Percentiles rank a stretch among this genome's conserved stretches.
Evolutionary conservation across 192 early-diverging fungal species (phyloP).

Genomic region (Podila verticillata): DNA sequence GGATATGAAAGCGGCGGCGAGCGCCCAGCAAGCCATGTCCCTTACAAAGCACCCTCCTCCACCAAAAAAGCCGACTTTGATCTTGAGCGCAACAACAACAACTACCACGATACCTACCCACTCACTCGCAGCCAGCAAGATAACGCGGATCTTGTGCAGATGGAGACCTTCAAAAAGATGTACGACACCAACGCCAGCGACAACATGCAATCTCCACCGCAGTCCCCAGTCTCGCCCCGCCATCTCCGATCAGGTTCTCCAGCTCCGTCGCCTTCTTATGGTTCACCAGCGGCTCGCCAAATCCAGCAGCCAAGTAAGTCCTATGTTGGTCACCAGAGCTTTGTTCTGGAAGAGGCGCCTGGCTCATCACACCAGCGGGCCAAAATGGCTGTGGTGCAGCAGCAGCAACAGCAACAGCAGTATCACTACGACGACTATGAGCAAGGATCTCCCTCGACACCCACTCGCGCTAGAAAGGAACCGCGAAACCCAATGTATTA

Average conservation of each 20-base stretch:
- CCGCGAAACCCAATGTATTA: background rate
- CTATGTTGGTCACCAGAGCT: conserved; percentile 7
- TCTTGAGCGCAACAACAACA: background rate
- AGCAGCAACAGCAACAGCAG: conserved; percentile 1
- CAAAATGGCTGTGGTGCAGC: conserved; percentile 5
- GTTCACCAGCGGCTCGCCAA: background rate
- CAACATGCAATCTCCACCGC: background rate
- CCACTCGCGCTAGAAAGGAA: conserved; percentile 16
- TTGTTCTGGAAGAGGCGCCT: conserved; percentile 14
- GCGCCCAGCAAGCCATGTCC: conserved; percentile 17
- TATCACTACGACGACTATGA: background rate
- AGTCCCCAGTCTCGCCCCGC: background rate
- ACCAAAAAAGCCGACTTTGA: background rate
- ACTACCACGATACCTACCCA: conserved; percentile 18
- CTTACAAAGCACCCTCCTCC: conserved; percentile 15
- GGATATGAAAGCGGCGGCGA: background rate
- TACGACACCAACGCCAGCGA: conserved; percentile 2
- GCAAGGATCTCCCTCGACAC: conserved; percentile 3
- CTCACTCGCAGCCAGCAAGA: conserved; percentile 14
- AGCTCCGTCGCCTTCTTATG: background rate
- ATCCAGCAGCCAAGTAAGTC: background rate
- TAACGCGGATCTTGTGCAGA: conserved; percentile 6
- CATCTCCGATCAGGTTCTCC: background rate
- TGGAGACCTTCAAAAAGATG: conserved; percentile 22
- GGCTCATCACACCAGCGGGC: background rate